A percentile compares a stretch with the other conserved stretches of the same genome.
phyloP scores from a whole-genome alignment of 2,329 filamentous ascomycete species.

The Trichothecium sympodiale region DNA sequence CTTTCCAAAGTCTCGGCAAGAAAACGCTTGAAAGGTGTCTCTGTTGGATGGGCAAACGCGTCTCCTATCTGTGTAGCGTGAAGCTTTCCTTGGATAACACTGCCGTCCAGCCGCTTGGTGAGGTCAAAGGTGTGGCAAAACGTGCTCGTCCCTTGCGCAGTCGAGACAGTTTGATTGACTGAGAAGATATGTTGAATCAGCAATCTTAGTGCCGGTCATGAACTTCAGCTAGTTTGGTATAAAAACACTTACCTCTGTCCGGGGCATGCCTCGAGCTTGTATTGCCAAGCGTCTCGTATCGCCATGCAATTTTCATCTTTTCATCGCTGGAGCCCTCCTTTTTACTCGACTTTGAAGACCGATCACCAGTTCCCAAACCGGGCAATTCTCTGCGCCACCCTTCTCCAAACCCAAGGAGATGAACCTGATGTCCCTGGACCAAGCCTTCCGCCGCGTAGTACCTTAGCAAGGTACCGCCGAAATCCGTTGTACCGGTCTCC shows the following conservation, averaged over 20 bases:
- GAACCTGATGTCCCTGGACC: conserved; percentile 79
- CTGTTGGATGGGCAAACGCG: conserved; percentile 11
- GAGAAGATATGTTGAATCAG: background rate
- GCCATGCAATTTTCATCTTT: conserved; percentile 98
- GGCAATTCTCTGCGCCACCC: conserved; percentile 78
- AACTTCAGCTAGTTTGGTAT: background rate
- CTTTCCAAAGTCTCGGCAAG: conserved; percentile 45
- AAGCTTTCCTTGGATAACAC: conserved; percentile 38
- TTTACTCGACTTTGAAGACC: conserved; percentile 25
- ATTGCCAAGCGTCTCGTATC: conserved; percentile 74
- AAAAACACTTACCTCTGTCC: conserved; percentile 46
- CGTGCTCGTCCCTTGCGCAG: conserved; percentile 9
- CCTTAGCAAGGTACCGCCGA: conserved; percentile 69
- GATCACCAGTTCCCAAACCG: conserved; percentile 41
- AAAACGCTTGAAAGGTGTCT: conserved; percentile 45
- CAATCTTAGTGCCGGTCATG: background rate
- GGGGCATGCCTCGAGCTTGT: conserved; percentile 54
- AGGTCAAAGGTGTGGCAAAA: conserved; percentile 70
- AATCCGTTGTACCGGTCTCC: conserved; percentile 90
- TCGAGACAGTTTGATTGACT: no score
- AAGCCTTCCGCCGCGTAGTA: conserved; percentile 93
- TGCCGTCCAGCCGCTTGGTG: conserved; percentile 46
- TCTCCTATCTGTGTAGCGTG: conserved; percentile 37
- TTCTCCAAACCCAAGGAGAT: conserved; percentile 71
- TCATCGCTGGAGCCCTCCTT: conserved; percentile 39